Evolutionary conservation across 2,329 filamentous ascomycete species (phyloP).

Genomic region (Colletotrichum tofieldiae): DNA sequence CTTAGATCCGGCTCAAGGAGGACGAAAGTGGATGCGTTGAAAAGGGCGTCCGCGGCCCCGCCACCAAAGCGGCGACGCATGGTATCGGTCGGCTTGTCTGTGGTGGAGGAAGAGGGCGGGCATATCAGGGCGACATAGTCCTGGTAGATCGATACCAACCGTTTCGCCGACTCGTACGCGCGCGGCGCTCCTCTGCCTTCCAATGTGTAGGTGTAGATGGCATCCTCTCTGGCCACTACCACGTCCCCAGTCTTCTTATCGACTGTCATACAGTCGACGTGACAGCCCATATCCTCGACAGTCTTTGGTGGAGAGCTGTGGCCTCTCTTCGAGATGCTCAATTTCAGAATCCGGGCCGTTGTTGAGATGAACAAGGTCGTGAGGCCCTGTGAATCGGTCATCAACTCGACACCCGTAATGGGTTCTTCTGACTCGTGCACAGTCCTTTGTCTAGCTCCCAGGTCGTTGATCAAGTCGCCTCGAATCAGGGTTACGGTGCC

Average conservation of each 20-base stretch:
- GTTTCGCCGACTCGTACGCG: slow-evolving; percentile 93
- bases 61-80: slow-evolving; percentile 82
- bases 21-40: slow-evolving; percentile 90
- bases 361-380: slow-evolving; percentile 94
- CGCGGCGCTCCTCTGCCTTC: slow-evolving; percentile 90
- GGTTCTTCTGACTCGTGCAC: slow-evolving; percentile 98
- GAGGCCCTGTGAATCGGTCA: slow-evolving; percentile 66
- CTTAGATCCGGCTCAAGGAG: slow-evolving; percentile 93
- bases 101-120: slow-evolving; percentile 73
- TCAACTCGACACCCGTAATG: slow-evolving; percentile 90
- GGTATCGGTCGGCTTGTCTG: slow-evolving; percentile 70
- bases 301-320: slow-evolving; percentile 91
- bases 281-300: slow-evolving; percentile 91
- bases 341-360: slow-evolving; percentile 87
- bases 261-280: slow-evolving; percentile 93
- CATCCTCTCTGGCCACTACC: slow-evolving; percentile 94
- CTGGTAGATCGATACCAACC: slow-evolving; percentile 81
- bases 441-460: slow-evolving; percentile 92
- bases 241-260: slow-evolving; percentile 87
- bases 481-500: slow-evolving; percentile 94
- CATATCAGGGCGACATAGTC: slow-evolving; percentile 92
- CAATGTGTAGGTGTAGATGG: slow-evolving; percentile 91
- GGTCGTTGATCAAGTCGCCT: slow-evolving; percentile 94
- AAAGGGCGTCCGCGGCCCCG: slow-evolving; percentile 79
- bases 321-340: slow-evolving; percentile 89